Evolutionary conservation across 208 protist species (phyloP).

Genomic region (Zelonia costaricensis): DNA sequence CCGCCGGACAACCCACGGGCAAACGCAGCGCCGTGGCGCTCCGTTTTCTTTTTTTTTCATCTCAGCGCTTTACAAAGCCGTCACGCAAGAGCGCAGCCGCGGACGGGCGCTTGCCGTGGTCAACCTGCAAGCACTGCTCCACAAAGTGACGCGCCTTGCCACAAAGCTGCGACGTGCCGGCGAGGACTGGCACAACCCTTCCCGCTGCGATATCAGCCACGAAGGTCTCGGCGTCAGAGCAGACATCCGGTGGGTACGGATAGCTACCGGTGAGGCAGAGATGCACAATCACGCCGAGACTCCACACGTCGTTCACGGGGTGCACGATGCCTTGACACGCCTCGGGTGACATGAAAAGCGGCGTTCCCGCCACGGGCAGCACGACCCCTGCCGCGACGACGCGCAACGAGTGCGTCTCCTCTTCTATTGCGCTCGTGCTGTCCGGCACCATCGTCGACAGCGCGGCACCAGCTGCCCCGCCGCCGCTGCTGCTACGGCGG

Average conservation of each 20-base stretch:
- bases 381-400: not conserved
- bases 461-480: too few relatives aligned
- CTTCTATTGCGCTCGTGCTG: not conserved
- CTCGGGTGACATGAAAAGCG: conserved; percentile 83
- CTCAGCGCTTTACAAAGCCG: conserved; percentile 34
- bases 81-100: conserved; percentile 48
- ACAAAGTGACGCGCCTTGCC: conserved; percentile 39
- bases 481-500: not conserved
- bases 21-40: not conserved
- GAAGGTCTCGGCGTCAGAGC: conserved; percentile 40
- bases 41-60: not conserved
- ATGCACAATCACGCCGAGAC: conserved; percentile 69
- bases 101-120: conserved; percentile 33
- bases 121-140: conserved; percentile 35
- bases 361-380: conserved; percentile 52
- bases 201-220: conserved; percentile 37
- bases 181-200: conserved; percentile 25
- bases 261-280: conserved; percentile 62
- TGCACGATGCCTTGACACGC: conserved; percentile 61
- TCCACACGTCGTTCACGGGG: conserved; percentile 79
- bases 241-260: conserved; percentile 49
- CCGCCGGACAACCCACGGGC: not conserved
- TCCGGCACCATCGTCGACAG: not conserved
- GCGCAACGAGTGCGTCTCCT: not conserved
- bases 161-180: conserved; percentile 23